Base-by-base conservation (phyloP, 2,329 filamentous ascomycete species). In the Fusarium albosuccineum region DNA sequence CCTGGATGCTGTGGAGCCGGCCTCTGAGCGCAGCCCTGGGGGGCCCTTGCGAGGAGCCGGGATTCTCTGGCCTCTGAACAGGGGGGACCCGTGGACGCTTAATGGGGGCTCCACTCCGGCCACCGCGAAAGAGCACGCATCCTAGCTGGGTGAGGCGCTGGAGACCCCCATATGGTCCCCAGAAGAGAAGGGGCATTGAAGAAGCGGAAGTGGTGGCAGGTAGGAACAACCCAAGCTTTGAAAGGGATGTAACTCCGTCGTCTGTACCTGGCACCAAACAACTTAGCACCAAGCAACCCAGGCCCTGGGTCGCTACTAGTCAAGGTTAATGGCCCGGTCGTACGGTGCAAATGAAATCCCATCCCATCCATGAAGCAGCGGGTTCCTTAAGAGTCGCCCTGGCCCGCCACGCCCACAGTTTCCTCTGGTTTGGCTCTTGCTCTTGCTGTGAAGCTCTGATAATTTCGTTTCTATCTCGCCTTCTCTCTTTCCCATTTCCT, bases 331-430 rank as follows among this genome's bases (percentile, higher is more conserved):
- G 57, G 55, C 67, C 67, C 60, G 62, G 70, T 73, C 68, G 67
- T 73, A 73, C 62, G 70, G 70, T 73, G 60, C 69, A 73, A 72
- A 72, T 73, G 60, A 73, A 72, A 60, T 63, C 41, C 54, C 40
- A 51, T 58, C 46, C 49, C 49, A 55, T 52, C 45, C 50, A 64
- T 63, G 39, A 44, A 37, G 39, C 42, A 37, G 46, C 45, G 14
- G 36, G 42, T 63, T 54, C 53, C 70, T 70, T 73, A 73, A 73
- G 70, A 68, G 61, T 62, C 53, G 58, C 60, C 51, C 48, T 57
- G 44, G 56, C 69, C 67, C 67, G 62, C 70, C 64, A 66, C 53
- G 62, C 62, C 65, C 62, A 56, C 58, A 66, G 50, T 53, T 58
- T 59, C 62, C 61, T 70, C 54, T 60, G 56, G 57, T 57, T 50